Evolutionary conservation across 768 basidiomycete genomes (phyloP).

Genomic region (Lentinula sp.): DNA sequence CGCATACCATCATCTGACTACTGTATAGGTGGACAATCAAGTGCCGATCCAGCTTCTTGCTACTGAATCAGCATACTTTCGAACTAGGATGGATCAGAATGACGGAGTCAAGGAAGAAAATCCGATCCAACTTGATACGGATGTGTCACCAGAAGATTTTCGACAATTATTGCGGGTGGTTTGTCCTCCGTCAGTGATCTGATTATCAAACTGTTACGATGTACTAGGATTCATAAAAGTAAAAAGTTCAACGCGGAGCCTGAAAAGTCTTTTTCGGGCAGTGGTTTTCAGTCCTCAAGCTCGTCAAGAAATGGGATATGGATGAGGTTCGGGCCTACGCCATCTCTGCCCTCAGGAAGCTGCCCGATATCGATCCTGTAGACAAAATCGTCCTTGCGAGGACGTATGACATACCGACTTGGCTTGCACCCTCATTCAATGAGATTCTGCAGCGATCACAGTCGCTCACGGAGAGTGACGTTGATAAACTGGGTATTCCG

Average conservation of each 20-base stretch:
- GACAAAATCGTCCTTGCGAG: not conserved
- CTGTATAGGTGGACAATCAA: not conserved
- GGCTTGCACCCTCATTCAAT: not conserved
- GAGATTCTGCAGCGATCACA: not conserved
- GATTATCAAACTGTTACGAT: no score
- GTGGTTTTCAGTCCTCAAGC: not conserved
- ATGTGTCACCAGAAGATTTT: not conserved
- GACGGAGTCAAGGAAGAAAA: not conserved
- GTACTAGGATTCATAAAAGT: not conserved
- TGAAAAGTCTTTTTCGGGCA: not conserved
- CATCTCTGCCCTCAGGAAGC: not conserved
- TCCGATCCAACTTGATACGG: not conserved
- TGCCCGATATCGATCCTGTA: not conserved
- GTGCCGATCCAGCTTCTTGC: not conserved
- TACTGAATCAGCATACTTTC: not conserved
- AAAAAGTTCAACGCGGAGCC: not conserved
- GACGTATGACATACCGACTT: not conserved
- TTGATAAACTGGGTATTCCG: not conserved
- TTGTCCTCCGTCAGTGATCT: not conserved
- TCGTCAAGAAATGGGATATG: not conserved
- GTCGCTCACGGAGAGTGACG: not conserved
- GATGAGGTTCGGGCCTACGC: not conserved
- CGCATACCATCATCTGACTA: not conserved
- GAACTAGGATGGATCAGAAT: not conserved
- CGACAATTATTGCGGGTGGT: not conserved